Evolutionary conservation across 768 basidiomycete species (phyloP), one percentile per base, ranked within the genome.

Genomic region (Baorangia bicolor): DNA sequence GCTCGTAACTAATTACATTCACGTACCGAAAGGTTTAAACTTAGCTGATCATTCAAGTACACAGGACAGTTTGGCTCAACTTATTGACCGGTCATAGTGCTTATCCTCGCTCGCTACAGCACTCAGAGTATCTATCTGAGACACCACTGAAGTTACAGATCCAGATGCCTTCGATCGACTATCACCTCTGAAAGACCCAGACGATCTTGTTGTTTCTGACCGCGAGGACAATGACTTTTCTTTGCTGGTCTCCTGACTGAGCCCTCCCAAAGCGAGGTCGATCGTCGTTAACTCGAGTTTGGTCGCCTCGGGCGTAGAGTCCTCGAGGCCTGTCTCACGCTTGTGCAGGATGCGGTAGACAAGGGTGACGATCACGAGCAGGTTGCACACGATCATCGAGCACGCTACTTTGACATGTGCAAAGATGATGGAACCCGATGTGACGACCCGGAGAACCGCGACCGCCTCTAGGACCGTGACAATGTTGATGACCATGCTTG

Each of bases 281-380:
- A 62, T 11, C 8, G 55, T 54, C 4, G 64, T 65, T 33, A 65
- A 46, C 27, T 49, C 52, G 25, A 35, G 16, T 11, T 40, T 27
- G 25, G 5, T 14, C 5, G 9, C 20, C 12, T 27, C 43, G 20
- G 21, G 16, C 3, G 30, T 25, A 5, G 53, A 34, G 18, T 35
- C 34, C 6, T 43, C 51, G 0, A 53, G 16, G 9, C 23, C 40
- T 2, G 9, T n/a, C 11, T 48, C 25, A 2, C 38, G 27, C 34
- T 34, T 49, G 52, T 37, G 45, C 20, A 37, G 31, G 30, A 55
- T 7, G 28, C 58, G 59, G 45, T 59, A 65, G 16, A 57, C 13
- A 28, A 59, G 64, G 5, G 55, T 44, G 28, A 48, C 56, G 35
- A 67, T 59, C 28, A 69, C 68, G 6, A 69, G 51, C 21, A 59